Evolutionary conservation across 495 filamentous ascomycete genomes (phyloP).

Genomic region (Xylaria longipes): DNA sequence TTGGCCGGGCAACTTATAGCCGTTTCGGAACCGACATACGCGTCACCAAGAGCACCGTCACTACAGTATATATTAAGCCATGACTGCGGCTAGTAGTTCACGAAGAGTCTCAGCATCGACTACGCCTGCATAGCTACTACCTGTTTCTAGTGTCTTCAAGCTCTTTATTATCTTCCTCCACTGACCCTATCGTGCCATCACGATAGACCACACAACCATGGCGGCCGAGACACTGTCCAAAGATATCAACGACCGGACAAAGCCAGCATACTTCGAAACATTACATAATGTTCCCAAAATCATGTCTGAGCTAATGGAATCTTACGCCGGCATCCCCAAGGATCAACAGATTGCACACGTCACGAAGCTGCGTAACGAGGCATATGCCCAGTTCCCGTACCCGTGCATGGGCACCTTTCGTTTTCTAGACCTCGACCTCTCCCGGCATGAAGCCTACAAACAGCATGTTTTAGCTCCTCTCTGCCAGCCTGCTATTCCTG

Average conservation of each 20-base stretch:
- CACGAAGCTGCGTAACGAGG: conserved; percentile 34
- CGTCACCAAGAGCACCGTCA: background rate
- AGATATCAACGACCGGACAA: background rate
- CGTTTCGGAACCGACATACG: conserved; percentile 9
- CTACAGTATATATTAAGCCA: background rate
- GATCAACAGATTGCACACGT: conserved; percentile 30
- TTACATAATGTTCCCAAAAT: conserved; percentile 27
- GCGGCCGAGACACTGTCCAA: background rate
- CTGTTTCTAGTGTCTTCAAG: background rate
- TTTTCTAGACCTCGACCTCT: conserved; percentile 48
- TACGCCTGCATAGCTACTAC: background rate
- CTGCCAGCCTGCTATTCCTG: conserved; percentile 18
- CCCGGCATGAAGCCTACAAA: conserved; percentile 30
- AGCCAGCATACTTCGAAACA: conserved; percentile 18
- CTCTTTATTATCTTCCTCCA: background rate
- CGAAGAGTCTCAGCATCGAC: background rate
- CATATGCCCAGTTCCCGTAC: conserved; percentile 36
- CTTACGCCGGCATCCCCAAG: conserved; percentile 30
- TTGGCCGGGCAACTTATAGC: background rate
- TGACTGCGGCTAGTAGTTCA: background rate
- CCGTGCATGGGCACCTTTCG: conserved; percentile 52
- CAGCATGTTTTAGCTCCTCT: conserved; percentile 40
- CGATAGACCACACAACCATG: conserved; percentile 7
- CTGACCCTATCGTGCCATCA: background rate
- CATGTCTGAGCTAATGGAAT: conserved; percentile 29